These are phyloP conservation scores for Phytopythium chamaehyphon DNA, from an alignment of 352 stramenopile genomes.

Conservation along the genomic window DNA sequence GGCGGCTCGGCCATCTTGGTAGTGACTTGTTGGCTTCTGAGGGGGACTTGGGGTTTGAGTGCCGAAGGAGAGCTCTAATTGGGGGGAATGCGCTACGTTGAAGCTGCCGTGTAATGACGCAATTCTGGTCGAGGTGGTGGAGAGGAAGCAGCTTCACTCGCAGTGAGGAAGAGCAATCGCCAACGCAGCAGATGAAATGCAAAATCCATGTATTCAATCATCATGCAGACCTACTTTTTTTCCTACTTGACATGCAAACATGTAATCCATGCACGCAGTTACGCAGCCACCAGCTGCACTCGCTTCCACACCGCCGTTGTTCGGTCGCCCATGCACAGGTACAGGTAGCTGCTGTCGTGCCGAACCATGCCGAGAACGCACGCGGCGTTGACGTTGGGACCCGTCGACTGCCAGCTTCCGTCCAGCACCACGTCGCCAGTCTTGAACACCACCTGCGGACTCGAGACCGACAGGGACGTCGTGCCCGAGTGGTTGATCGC, in stretches of 20 bases:
- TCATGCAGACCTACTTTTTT: slow-evolving; percentile 3
- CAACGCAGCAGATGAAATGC: neutral
- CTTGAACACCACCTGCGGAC: slow-evolving; percentile 15
- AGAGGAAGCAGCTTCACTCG: too few species aligned
- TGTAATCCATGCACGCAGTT: neutral
- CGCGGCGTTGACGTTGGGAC: slow-evolving; percentile 1
- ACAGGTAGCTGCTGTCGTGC: slow-evolving; percentile 20
- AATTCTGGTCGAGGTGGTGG: too few species aligned
- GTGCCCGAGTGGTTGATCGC: slow-evolving; percentile 6
- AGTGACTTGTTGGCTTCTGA: slow-evolving; percentile 1
- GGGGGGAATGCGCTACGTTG: too few species aligned
- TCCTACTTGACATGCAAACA: slow-evolving; percentile 5
- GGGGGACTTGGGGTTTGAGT: neutral
- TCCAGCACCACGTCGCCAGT: slow-evolving; percentile 5
- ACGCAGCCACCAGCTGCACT: slow-evolving; percentile 6
- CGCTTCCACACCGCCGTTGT: slow-evolving; percentile 15
- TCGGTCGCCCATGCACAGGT: slow-evolving; percentile 15
- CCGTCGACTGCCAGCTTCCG: neutral
- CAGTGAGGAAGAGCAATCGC: neutral
- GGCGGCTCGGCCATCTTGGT: slow-evolving; percentile 18
- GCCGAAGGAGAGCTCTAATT: neutral
- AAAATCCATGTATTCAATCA: slow-evolving; percentile 6
- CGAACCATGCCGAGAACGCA: slow-evolving; percentile 14
- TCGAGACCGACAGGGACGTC: slow-evolving; percentile 18
- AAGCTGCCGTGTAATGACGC: too few species aligned